Evolutionary conservation across 768 basidiomycete species (phyloP), one percentile per base, ranked within the genome.

Genomic region (Termitomyces heimii): DNA sequence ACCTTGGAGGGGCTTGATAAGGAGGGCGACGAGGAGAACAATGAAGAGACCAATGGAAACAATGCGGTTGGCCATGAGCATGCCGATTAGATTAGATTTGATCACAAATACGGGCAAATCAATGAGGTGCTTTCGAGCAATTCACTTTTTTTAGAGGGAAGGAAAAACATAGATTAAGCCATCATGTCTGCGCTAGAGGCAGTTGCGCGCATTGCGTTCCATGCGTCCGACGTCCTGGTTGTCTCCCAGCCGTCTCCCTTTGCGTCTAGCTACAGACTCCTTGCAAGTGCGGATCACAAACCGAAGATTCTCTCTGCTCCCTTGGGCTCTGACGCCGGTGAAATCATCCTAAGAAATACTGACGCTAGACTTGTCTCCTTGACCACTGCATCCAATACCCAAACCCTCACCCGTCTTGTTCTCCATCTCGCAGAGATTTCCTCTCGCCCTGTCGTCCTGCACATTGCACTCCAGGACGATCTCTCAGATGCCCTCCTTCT

Each of bases 401-500:
- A 83, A 46, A 69, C 79, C 24, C 66, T 84, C 28, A 80, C 82
- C 24, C 75, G 79, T 39, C 77, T 93, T n/a, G 71, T 92, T 10
- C 78, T 85, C 1, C 82, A 85, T 65, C 80, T 91, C n/a, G 69
- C 83, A 34, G 82, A 88, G 59, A 76, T 95, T 49, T 82, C 89
- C 1, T 65, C 76, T 1, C 71, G 77, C 5, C 83, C 91, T 0
- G 71, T 92, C 20, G 91, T 88, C 31, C 66, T 94, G 31, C 88
- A 94, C 66, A 72, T 93, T 37, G 84, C 85, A 13, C 77, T 84
- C 44, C 68, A 72, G 44, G 75, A 82, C 57, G 86, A 91, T 67
- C 80, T 94, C 44, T 83, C 89, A 34, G 85, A 89, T 61, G 83
- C 84, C 40, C 79, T 95, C 42, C 74, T 87, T 13, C 84, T 96